Conservation (phyloP, 129 eudicot species). For the sunflower (Helianthus annuus) region DNA sequence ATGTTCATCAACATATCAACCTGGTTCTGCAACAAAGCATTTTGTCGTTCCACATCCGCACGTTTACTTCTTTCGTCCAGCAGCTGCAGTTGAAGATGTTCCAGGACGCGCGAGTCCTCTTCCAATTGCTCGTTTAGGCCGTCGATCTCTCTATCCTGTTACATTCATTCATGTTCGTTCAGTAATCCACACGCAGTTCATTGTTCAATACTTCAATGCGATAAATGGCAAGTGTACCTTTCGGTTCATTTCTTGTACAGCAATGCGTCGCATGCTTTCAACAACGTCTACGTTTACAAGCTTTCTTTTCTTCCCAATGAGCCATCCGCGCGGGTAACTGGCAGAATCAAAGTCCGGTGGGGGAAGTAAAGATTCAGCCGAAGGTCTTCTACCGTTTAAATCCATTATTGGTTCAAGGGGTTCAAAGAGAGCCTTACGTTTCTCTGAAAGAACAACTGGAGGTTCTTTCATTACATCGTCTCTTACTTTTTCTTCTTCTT, state of each 20-base stretch:
- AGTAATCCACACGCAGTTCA: background rate
- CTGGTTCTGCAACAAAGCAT: slow-evolving; percentile 73
- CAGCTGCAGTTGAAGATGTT: slow-evolving; percentile 88
- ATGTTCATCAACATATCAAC: slow-evolving; percentile 85
- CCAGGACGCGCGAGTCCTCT: slow-evolving; percentile 77
- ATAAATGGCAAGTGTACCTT: slow-evolving; percentile 42
- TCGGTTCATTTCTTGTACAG: slow-evolving; percentile 92
- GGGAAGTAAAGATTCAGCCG: slow-evolving; percentile 84
- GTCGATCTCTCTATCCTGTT: slow-evolving; percentile 92
- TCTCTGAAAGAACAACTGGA: slow-evolving; percentile 61
- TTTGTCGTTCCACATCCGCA: slow-evolving; percentile 79
- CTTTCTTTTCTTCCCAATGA: slow-evolving; percentile 86
- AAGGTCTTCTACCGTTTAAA: slow-evolving; percentile 60
- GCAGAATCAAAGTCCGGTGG: slow-evolving; percentile 96
- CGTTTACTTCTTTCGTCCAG: slow-evolving; percentile 92
- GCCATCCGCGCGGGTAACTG: slow-evolving; percentile 89
- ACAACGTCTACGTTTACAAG: slow-evolving; percentile 98
- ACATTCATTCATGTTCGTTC: slow-evolving; percentile 5
- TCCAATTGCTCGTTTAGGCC: slow-evolving; percentile 84
- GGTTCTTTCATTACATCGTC: slow-evolving; percentile 60
- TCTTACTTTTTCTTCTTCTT: slow-evolving; percentile 34
- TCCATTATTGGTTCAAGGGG: slow-evolving; percentile 71
- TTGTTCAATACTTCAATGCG: background rate
- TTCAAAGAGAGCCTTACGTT: slow-evolving; percentile 86
- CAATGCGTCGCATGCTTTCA: slow-evolving; percentile 93